These are phyloP conservation scores for Blastocystis sp. DNA, from an alignment of 352 stramenopile genomes.

Conservation along the genomic window DNA sequence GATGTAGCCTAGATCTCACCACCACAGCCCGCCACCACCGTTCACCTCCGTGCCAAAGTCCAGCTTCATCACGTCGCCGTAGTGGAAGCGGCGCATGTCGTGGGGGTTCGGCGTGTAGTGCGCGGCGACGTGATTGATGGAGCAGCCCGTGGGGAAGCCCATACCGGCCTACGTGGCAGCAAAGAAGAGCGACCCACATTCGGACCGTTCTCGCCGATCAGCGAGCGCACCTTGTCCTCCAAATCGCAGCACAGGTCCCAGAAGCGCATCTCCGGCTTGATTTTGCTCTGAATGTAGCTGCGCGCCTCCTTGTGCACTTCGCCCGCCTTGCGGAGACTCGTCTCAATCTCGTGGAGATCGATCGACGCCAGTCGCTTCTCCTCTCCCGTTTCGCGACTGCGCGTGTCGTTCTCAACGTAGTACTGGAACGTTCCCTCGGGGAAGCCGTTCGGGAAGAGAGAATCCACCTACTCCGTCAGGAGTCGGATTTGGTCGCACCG, in stretches of 20 bases:
- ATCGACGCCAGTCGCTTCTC: not conserved
- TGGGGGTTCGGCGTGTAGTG: slow-evolving; percentile 94
- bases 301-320: slow-evolving; percentile 88
- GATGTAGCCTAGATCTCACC: slow-evolving; percentile 79
- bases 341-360: slow-evolving; percentile 23
- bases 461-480: slow-evolving; percentile 1
- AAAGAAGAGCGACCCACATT: not conserved
- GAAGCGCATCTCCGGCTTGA: slow-evolving; percentile 91
- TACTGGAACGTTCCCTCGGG: slow-evolving; percentile 33
- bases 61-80: slow-evolving; percentile 95
- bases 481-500: not conserved
- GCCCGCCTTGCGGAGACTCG: slow-evolving; percentile 77
- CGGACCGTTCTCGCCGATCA: slow-evolving; percentile 86
- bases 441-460: slow-evolving; percentile 13
- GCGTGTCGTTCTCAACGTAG: slow-evolving; percentile 28
- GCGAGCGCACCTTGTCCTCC: slow-evolving; percentile 90
- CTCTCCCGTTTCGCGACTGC: not conserved
- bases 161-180: slow-evolving; percentile 77
- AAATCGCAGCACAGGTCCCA: slow-evolving; percentile 90
- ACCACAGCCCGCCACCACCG: slow-evolving; percentile 41
- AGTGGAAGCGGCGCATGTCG: slow-evolving; percentile 86
- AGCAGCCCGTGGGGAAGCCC: slow-evolving; percentile 90
- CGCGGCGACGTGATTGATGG: slow-evolving; percentile 91
- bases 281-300: slow-evolving; percentile 87
- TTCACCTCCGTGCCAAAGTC: slow-evolving; percentile 96